These are phyloP conservation scores for Pestalotiopsis sp. DNA, from an alignment of 2,329 filamentous ascomycete species.

Conservation along the genomic window DNA sequence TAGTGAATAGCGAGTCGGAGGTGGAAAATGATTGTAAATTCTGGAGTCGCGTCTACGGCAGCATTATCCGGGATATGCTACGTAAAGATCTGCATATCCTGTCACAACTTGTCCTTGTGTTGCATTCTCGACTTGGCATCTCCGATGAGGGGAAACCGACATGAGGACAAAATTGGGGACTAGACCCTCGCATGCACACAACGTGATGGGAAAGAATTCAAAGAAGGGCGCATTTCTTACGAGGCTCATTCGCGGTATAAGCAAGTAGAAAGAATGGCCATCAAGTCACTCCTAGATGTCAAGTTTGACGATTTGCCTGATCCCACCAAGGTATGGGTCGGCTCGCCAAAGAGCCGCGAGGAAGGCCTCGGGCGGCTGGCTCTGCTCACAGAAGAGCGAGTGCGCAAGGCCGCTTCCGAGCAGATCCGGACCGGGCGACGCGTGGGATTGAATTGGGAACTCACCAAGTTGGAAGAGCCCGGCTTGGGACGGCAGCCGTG, in stretches of 20 bases:
- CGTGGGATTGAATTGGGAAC: conserved; percentile 56
- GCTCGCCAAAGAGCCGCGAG: conserved; percentile 44
- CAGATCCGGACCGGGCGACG: conserved; percentile 55
- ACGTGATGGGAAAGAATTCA: too few species aligned
- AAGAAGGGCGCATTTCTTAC: too few species aligned
- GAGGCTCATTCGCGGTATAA: not conserved
- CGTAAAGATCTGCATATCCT: not conserved
- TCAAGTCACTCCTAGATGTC: not conserved
- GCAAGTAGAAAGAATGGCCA: not conserved
- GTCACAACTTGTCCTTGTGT: not conserved
- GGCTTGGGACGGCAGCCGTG: conserved; percentile 54
- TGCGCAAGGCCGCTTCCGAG: conserved; percentile 48
- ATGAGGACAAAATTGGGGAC: not conserved
- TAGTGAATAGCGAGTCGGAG: too few species aligned
- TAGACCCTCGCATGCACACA: not conserved
- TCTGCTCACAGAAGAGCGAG: conserved; percentile 53
- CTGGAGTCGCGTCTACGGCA: not conserved
- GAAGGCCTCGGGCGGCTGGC: conserved; percentile 55
- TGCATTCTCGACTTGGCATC: not conserved
- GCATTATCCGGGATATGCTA: not conserved
- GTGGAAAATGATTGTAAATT: not conserved
- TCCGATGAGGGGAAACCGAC: not conserved
- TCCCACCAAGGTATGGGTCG: conserved; percentile 49
- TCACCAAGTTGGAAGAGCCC: conserved; percentile 58
- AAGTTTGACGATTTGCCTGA: conserved; percentile 45